Evolutionary conservation across 2,329 filamentous ascomycete species (phyloP), one percentile per base, ranked within the genome.

Genomic region (Epichloe aotearoae): DNA sequence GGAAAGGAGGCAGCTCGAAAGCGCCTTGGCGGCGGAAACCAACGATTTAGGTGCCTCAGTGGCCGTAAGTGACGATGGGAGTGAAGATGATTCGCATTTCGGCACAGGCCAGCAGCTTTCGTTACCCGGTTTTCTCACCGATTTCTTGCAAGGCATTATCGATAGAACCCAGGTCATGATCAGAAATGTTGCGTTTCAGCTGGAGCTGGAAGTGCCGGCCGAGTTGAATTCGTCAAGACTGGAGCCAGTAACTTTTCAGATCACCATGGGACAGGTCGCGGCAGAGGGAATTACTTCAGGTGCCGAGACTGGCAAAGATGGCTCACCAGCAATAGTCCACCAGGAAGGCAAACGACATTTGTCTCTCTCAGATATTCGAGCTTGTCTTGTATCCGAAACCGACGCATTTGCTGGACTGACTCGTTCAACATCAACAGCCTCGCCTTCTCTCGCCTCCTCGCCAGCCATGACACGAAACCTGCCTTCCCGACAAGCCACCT

Each of bases 81-180:
- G 75, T 55, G 80, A 83, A 39, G 81, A 84, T 5, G 82, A 82
- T 38, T 65, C 69, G 14, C 64, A 73, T 10, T 64, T 80, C 4
- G 86, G 86, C n/a, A 87, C 84, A 20, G 86, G 86, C 1, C 78
- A 85, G 56, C 69, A 79, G 1, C 69, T 89, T 34, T 82, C 81
- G 1, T 69, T 91, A 4, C 86, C 86, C 5, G 72, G 70, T 0
- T 88, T 89, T 55, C 69, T 93, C 45, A 78, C 83, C 41, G 79
- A 77, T 56, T 87, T 88, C 56, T 66, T 91, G 5, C 82, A 88
- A 56, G 84, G 85, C 33, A 80, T 90, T 46, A 69, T 84, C 26
- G 85, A 93, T 64, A 77, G 86, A 44, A 73, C 83, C 50, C 79
- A 86, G 61, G 68, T 91, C 26, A 73, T 71, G 47, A 79, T 91